Evolutionary conservation across 306 rosid species (phyloP).

Genomic region (Dalbergia cultrata): DNA sequence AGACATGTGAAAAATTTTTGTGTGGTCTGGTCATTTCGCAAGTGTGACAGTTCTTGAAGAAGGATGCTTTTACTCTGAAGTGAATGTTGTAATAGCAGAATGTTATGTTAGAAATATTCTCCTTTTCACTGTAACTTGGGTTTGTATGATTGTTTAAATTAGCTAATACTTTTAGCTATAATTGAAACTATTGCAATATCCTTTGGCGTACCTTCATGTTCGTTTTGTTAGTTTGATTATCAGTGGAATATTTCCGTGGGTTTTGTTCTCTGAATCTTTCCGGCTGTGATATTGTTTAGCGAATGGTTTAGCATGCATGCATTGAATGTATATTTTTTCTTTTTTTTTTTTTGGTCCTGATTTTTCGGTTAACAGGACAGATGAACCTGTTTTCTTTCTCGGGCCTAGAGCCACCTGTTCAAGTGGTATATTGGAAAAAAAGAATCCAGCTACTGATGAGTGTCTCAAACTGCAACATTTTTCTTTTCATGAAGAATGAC

Average conservation of each 20-base stretch:
- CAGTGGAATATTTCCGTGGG: slow-evolving; percentile 30
- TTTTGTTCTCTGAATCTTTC: slow-evolving; percentile 10
- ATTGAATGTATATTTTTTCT: not conserved
- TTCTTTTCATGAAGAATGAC: no score
- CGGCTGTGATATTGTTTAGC: not conserved
- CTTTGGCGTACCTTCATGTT: slow-evolving; percentile 40
- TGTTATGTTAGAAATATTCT: slow-evolving; percentile 54
- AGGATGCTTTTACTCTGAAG: slow-evolving; percentile 51
- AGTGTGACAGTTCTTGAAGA: slow-evolving; percentile 53
- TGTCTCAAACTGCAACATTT: no score
- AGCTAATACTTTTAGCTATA: slow-evolving; percentile 70
- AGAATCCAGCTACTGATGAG: no score
- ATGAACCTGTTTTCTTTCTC: no score
- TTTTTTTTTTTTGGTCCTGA: no score
- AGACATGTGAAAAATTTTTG: slow-evolving; percentile 49
- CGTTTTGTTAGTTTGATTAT: slow-evolving; percentile 40
- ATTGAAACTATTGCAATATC: slow-evolving; percentile 43
- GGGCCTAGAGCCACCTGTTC: no score
- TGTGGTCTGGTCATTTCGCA: slow-evolving; percentile 41
- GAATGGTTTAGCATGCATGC: not conserved
- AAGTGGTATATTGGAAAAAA: no score
- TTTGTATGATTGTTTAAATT: slow-evolving; percentile 61
- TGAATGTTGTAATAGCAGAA: slow-evolving; percentile 66
- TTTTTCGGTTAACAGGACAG: no score
- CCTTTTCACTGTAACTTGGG: slow-evolving; percentile 48